Base-by-base conservation (phyloP, 805 yeast genomes). In the Zygotorulaspora sp. region DNA sequence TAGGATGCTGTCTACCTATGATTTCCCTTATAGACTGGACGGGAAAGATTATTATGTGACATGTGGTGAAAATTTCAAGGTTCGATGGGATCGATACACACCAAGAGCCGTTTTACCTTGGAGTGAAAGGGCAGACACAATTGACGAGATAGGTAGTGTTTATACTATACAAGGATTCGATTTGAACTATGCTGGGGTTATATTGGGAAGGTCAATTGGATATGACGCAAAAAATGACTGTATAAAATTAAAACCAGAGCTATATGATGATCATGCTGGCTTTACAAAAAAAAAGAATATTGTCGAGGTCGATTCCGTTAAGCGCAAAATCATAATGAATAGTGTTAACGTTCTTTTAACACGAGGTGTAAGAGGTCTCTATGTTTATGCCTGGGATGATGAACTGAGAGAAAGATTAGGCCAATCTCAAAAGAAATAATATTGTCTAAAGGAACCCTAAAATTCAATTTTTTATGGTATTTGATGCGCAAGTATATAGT, bases 151-250 rank as follows among this genome's bases (percentile, higher is more conserved):
- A 27, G 75, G 75, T 0, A 66, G 72, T 14, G 74, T 70, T 3
- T 70, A 70, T 37, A 70, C 75, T 0, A 55, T 70, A 14, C 75
- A 70, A 50, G 75, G 75, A 1, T 70, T 70, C 45, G 75, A 70
- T 48, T 47, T 70, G 38, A 69, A 69, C 44, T 70, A 66, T 45
- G 72, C 72, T 2, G 74, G 70, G 30, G 70, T 70, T 0, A 70
- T 70, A 3, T 36, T 70, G 10, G 75, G 75, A 2, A 57, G 70
- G 36, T 64, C 70, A 5, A 53, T 70, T 6, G 67, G 63, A 1
- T 68, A 66, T 31, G 74, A 70, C 44, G 27, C 45, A 3, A 48
- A 16, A 1, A 63, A 47, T 3, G 72, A 69, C 31, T 48, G 53
- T 3, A 51, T 70, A 12, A 52, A 46, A 16, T 43, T 70, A 16